Conservation (phyloP, 192 early-diverging fungal species). For the Coemansia sp. region DNA sequence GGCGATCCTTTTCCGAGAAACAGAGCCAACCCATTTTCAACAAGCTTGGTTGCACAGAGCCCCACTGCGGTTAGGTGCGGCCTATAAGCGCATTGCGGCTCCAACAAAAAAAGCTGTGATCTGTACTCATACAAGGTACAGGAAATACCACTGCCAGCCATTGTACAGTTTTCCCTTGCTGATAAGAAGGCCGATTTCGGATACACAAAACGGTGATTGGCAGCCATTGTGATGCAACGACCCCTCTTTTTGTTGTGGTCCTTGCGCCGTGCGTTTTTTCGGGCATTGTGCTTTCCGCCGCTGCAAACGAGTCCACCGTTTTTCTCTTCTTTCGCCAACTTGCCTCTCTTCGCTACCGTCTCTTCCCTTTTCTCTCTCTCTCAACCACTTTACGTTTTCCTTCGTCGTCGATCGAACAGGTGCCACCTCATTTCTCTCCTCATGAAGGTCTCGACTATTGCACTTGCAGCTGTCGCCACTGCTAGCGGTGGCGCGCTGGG, state of each 20-base stretch:
- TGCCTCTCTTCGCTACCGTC: background rate
- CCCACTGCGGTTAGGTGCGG: no score
- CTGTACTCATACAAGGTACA: no score
- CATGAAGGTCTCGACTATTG: conserved; percentile 37
- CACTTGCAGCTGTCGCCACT: conserved; percentile 27
- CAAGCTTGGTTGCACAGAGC: no score
- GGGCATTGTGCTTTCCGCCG: background rate
- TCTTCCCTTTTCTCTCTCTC: conserved; percentile 5
- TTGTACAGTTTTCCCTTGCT: background rate
- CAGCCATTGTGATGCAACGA: background rate
- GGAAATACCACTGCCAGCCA: background rate
- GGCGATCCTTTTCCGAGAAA: background rate
- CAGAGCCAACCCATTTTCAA: no score
- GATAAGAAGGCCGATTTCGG: background rate
- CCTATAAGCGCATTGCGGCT: background rate
- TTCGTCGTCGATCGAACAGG: background rate
- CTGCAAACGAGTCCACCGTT: background rate
- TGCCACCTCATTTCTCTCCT: background rate
- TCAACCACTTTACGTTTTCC: background rate
- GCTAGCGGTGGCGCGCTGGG: conserved; percentile 28
- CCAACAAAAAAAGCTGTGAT: background rate
- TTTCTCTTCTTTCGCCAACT: no score
- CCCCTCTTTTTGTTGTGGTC: background rate
- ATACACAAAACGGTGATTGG: background rate
- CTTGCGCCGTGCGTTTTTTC: background rate